Evolutionary conservation across 1,284 basidiomycete species (phyloP).

Genomic region (Fomes fomentarius): DNA sequence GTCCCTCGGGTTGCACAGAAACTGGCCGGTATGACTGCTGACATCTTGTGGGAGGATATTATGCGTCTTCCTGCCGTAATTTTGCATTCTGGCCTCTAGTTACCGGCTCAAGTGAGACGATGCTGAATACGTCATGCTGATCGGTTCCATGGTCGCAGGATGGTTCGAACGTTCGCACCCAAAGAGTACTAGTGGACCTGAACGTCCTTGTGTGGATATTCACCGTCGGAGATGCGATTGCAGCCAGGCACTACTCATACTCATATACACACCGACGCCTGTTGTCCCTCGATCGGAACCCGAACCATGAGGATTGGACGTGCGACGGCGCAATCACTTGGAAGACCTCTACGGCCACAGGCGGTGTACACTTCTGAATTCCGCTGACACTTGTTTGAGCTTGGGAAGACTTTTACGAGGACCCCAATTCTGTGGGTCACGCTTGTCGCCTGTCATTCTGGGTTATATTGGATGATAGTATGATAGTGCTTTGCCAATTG

Average conservation of each 20-base stretch:
- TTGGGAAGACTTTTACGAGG: neutral
- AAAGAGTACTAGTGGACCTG: too few species aligned
- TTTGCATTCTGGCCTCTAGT: neutral
- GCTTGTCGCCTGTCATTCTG: neutral
- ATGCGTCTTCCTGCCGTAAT: neutral
- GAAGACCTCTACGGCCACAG: neutral
- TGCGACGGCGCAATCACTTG: neutral
- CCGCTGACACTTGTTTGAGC: neutral
- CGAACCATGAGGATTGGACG: neutral
- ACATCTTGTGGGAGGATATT: neutral
- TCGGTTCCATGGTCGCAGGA: neutral
- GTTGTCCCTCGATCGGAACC: neutral
- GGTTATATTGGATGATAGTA: neutral
- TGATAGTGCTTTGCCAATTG: neutral
- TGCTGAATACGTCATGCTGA: neutral
- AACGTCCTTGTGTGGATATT: too few species aligned
- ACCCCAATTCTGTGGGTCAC: neutral
- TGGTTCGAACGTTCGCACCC: too few species aligned
- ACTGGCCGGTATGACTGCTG: too few species aligned
- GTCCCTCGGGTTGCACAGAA: neutral
- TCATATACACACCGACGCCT: neutral
- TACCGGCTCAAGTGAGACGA: neutral
- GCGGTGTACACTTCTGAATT: neutral
- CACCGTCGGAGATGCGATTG: neutral
- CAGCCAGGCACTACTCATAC: conserved; percentile 2